Evolutionary conservation across 306 rosid genomes (phyloP).

Genomic region (Castanea crenata): DNA sequence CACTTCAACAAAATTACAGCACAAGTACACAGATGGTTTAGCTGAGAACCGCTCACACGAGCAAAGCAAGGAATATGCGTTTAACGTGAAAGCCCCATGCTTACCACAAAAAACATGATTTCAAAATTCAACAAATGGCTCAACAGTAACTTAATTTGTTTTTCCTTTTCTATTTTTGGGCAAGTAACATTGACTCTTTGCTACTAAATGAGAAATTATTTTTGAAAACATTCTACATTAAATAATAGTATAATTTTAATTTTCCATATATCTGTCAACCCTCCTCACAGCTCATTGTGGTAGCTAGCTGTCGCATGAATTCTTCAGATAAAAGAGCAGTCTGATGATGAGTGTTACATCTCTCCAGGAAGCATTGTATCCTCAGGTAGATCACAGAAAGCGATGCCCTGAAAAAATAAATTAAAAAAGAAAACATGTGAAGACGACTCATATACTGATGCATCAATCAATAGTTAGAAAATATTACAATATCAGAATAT

Average conservation of each 20-base stretch:
- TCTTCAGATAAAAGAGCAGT: neutral
- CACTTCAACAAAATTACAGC: neutral
- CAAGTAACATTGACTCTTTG: neutral
- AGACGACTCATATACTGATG: neutral
- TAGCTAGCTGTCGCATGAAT: neutral
- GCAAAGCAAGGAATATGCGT: neutral
- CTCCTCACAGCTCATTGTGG: conserved; percentile 6
- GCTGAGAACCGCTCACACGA: conserved; percentile 1
- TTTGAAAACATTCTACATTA: conserved; percentile 5
- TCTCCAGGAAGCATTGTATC: conserved; percentile 99
- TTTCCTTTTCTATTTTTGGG: no score
- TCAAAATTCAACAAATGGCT: conserved; percentile 26
- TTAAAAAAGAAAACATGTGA: neutral
- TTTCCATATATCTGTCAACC: conserved; percentile 10
- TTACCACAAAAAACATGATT: neutral
- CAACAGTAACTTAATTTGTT: neutral
- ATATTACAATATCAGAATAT: neutral
- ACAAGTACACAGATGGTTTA: neutral
- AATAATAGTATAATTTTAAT: conserved; percentile 15
- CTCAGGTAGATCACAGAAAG: conserved; percentile 88
- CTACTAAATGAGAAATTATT: neutral
- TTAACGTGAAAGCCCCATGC: neutral
- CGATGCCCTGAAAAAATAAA: conserved; percentile 58
- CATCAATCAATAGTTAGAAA: neutral
- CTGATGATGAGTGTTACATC: conserved; percentile 42